Conservation (phyloP, 148 eudicot species). For the Rhododendron kiyosumense region DNA sequence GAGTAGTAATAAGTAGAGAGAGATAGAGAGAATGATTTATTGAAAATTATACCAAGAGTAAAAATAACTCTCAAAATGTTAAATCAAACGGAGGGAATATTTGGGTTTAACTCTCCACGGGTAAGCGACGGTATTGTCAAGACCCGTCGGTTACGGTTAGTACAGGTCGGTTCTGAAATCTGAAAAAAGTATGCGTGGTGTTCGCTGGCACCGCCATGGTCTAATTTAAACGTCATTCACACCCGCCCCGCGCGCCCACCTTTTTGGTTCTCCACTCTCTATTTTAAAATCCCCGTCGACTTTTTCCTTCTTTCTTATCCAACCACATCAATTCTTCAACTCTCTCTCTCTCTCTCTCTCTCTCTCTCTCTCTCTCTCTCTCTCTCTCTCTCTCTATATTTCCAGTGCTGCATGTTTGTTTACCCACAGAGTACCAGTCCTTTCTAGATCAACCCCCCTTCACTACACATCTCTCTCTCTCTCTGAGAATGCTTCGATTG, state of each 20-base stretch:
- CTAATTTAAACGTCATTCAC: not conserved
- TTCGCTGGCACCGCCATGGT: not conserved
- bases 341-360: not conserved
- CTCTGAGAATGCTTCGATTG: constrained; percentile 23
- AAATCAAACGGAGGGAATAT: too few relatives aligned
- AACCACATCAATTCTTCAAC: not conserved
- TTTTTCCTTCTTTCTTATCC: constrained; percentile 11
- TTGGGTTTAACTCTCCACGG: not conserved
- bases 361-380: not conserved
- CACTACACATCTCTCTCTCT: not conserved
- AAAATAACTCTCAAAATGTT: too few relatives aligned
- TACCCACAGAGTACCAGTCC: not conserved
- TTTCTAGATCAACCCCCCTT: not conserved
- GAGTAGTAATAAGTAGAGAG: too few relatives aligned
- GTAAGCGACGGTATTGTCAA: not conserved
- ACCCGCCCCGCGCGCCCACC: not conserved
- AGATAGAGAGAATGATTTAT: too few relatives aligned
- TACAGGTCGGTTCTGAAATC: not conserved
- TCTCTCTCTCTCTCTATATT: not conserved
- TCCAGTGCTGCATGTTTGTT: not conserved
- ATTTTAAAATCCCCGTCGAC: not conserved
- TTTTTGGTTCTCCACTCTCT: not conserved
- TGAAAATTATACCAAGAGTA: too few relatives aligned
- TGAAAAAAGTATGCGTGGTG: not conserved
- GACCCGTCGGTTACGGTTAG: not conserved